Conservation (phyloP, 192 early-diverging fungal genomes). For the Obelidium mucronatum region DNA sequence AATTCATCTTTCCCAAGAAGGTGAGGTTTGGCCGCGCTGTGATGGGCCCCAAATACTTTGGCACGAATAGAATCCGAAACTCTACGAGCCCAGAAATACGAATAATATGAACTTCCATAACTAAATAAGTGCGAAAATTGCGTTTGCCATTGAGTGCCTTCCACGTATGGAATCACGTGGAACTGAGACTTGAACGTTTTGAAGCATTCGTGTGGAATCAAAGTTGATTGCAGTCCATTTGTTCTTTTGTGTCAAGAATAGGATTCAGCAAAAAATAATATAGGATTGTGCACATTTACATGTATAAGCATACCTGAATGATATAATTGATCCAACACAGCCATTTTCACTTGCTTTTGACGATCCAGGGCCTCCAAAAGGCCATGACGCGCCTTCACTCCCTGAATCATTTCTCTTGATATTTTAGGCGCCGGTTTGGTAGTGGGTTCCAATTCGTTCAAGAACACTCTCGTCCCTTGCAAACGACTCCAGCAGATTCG, state of each 20-base stretch:
- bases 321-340: slow-evolving; percentile 89
- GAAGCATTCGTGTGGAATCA: slow-evolving; percentile 63
- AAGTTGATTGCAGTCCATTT: slow-evolving; percentile 43
- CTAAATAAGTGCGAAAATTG: slow-evolving; percentile 91
- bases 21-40: slow-evolving; percentile 71
- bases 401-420: slow-evolving; percentile 43
- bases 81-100: slow-evolving; percentile 90
- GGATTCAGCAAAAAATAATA: too few relatives aligned
- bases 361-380: slow-evolving; percentile 77
- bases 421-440: slow-evolving; percentile 72
- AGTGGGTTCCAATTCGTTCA: slow-evolving; percentile 75
- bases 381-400: slow-evolving; percentile 47
- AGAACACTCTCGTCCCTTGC: slow-evolving; percentile 77
- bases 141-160: slow-evolving; percentile 84
- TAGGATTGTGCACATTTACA: too few relatives aligned
- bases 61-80: slow-evolving; percentile 83
- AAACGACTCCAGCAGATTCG: slow-evolving; percentile 95
- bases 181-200: slow-evolving; percentile 65
- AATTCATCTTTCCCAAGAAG: slow-evolving; percentile 45
- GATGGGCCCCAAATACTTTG: slow-evolving; percentile 64
- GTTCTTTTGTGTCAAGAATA: not conserved
- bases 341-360: slow-evolving; percentile 90
- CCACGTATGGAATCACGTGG: slow-evolving; percentile 75
- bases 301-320: slow-evolving; percentile 52
- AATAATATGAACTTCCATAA: slow-evolving; percentile 94